Conservation (phyloP, 805 yeast species). For the Myxozyma neglecta region DNA sequence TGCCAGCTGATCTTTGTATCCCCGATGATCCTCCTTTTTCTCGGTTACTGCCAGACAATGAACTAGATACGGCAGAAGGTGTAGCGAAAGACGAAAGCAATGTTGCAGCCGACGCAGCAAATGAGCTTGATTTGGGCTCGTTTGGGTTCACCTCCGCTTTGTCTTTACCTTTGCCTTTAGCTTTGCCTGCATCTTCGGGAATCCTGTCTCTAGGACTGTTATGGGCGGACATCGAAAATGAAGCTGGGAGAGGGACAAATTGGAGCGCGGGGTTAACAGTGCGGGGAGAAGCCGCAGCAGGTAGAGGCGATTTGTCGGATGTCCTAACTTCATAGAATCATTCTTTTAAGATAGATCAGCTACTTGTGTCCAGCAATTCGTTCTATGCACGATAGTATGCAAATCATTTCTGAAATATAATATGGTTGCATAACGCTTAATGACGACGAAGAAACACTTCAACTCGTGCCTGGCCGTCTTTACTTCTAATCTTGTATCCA, state of each 20-base stretch:
- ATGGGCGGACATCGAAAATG: background rate
- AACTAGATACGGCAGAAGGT: constrained; percentile 3
- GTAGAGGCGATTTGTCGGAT: background rate
- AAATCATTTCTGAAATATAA: too few species aligned
- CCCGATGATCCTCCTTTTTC: background rate
- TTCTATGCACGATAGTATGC: too few species aligned
- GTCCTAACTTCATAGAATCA: too few species aligned
- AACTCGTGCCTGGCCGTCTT: too few species aligned
- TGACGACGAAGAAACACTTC: too few species aligned
- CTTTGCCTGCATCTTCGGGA: background rate
- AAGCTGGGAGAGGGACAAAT: background rate
- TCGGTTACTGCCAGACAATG: constrained; percentile 2
- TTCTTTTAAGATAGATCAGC: too few species aligned
- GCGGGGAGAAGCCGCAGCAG: background rate
- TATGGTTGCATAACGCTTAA: too few species aligned
- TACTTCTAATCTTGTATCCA: too few species aligned
- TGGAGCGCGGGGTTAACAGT: background rate
- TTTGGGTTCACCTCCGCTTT: background rate
- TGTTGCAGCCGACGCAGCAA: constrained; percentile 11
- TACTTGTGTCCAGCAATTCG: too few species aligned
- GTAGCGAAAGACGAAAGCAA: constrained; percentile 18
- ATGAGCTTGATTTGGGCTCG: background rate
- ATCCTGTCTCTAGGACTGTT: background rate
- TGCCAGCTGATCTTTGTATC: background rate
- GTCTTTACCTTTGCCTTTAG: constrained; percentile 8